These are phyloP conservation scores for Geosmithia morbida DNA, from an alignment of 2,329 filamentous ascomycete species.

Conservation along the genomic window DNA sequence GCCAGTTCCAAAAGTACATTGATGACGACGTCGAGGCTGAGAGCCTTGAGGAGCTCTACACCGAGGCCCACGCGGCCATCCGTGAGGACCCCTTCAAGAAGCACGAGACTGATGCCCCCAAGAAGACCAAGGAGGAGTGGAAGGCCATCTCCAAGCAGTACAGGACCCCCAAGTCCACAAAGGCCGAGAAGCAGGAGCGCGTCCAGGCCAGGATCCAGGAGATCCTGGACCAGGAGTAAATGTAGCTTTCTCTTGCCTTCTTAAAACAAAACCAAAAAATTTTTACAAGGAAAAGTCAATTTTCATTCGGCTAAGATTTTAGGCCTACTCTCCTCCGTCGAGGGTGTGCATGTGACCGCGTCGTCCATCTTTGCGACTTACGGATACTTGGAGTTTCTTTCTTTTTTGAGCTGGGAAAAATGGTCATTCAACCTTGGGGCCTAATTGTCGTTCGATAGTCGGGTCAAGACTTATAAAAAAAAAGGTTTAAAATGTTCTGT, in stretches of 20 bases:
- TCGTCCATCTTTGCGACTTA: neutral
- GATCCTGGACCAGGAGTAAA: constrained; percentile 37
- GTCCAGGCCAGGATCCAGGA: constrained; percentile 86
- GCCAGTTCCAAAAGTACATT: constrained; percentile 95
- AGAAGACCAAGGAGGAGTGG: constrained; percentile 97
- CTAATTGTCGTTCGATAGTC: neutral
- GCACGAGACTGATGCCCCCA: constrained; percentile 54
- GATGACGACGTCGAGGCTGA: constrained; percentile 95
- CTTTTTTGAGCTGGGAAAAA: neutral
- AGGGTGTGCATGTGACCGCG: neutral
- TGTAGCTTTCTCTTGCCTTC: constrained; percentile 1
- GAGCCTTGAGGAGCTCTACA: constrained; percentile 91
- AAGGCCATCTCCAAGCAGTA: constrained; percentile 92
- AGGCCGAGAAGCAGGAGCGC: constrained; percentile 68
- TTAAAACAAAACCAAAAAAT: neutral
- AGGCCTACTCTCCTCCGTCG: neutral
- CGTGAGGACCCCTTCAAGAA: constrained; percentile 98
- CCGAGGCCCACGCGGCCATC: constrained; percentile 90
- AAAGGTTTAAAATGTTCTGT: neutral
- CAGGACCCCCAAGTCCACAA: constrained; percentile 61
- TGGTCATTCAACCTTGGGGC: neutral
- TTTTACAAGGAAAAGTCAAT: neutral
- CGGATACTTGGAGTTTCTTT: neutral
- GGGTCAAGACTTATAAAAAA: neutral
- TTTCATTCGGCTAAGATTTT: neutral